Conservation (phyloP, 805 yeast species). For the Saccharomycopsis sp. region DNA sequence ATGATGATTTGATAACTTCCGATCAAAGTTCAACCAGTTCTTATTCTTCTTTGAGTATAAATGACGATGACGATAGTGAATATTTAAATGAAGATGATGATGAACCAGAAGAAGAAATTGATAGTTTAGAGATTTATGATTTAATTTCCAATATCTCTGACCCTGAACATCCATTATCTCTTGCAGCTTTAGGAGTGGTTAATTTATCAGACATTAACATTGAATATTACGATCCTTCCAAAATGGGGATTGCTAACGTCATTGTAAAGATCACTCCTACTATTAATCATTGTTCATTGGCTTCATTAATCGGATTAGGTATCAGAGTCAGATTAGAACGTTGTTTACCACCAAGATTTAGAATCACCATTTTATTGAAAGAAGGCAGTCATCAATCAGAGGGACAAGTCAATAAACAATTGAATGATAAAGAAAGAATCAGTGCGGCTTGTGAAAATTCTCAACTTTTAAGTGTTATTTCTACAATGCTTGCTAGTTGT, state of each 20-base stretch:
- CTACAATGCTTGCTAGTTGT: constrained; percentile 85
- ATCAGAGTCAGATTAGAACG: constrained; percentile 86
- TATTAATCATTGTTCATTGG: constrained; percentile 93
- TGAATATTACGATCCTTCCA: constrained; percentile 21
- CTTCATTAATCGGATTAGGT: constrained; percentile 92
- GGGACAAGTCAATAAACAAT: constrained; percentile 88
- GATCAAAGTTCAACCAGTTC: constrained; percentile 6
- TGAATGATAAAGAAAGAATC: constrained; percentile 94
- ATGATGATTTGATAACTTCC: no score
- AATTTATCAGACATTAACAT: constrained; percentile 74
- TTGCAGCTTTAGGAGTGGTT: constrained; percentile 92
- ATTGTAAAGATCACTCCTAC: constrained; percentile 88
- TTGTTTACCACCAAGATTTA: constrained; percentile 72
- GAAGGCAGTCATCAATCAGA: constrained; percentile 96
- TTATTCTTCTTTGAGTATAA: background rate
- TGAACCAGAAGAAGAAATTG: constrained; percentile 41
- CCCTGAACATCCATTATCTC: constrained; percentile 93
- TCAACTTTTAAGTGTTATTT: constrained; percentile 80
- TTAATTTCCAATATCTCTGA: constrained; percentile 80
- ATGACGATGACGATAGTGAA: background rate
- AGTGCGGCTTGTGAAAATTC: constrained; percentile 98
- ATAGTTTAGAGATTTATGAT: constrained; percentile 84
- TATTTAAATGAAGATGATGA: constrained; percentile 17
- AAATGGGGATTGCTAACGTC: constrained; percentile 57
- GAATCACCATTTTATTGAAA: constrained; percentile 70